Conservation (phyloP, 2,329 filamentous ascomycete genomes). For the Aspergillus vadensis region DNA sequence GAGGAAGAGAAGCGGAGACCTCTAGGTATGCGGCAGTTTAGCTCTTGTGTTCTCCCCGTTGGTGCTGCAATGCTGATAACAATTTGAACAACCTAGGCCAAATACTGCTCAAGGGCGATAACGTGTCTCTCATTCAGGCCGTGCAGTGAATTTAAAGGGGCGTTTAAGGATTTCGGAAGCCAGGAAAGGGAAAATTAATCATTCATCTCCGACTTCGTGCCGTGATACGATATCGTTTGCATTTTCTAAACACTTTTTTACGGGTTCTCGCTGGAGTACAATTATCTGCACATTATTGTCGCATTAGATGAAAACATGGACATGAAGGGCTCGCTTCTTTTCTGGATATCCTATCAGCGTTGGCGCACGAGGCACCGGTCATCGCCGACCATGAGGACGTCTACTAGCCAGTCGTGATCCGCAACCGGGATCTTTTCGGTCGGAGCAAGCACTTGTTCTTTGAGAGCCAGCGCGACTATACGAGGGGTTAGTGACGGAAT, state of each 20-base stretch:
- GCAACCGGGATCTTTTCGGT: slow-evolving; percentile 71
- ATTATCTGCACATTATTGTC: slow-evolving; percentile 19
- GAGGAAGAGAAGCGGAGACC: slow-evolving; percentile 76
- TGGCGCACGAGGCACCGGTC: slow-evolving; percentile 56
- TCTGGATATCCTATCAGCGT: slow-evolving; percentile 23
- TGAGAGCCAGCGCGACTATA: slow-evolving; percentile 75
- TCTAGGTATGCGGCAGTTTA: slow-evolving; percentile 63
- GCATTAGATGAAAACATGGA: slow-evolving; percentile 23
- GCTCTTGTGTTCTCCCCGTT: background rate
- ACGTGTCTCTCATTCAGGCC: slow-evolving; percentile 76
- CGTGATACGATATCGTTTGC: slow-evolving; percentile 15
- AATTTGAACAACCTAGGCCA: slow-evolving; percentile 59
- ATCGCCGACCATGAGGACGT: slow-evolving; percentile 74
- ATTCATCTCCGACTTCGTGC: slow-evolving; percentile 7
- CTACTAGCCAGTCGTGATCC: slow-evolving; percentile 74
- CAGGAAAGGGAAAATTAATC: slow-evolving; percentile 2
- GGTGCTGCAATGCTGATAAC: slow-evolving; percentile 15
- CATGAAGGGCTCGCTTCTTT: slow-evolving; percentile 22
- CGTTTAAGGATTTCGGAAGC: slow-evolving; percentile 9
- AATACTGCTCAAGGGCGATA: slow-evolving; percentile 85
- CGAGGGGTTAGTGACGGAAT: slow-evolving; percentile 30
- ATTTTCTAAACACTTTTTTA: slow-evolving; percentile 20
- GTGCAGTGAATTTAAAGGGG: slow-evolving; percentile 35
- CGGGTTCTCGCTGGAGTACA: slow-evolving; percentile 21
- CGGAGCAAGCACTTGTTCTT: slow-evolving; percentile 76